A percentile compares a stretch with the other conserved stretches of the same genome.
phyloP scores from a whole-genome alignment of 192 early-diverging fungal species.

The Linnemannia exigua region DNA sequence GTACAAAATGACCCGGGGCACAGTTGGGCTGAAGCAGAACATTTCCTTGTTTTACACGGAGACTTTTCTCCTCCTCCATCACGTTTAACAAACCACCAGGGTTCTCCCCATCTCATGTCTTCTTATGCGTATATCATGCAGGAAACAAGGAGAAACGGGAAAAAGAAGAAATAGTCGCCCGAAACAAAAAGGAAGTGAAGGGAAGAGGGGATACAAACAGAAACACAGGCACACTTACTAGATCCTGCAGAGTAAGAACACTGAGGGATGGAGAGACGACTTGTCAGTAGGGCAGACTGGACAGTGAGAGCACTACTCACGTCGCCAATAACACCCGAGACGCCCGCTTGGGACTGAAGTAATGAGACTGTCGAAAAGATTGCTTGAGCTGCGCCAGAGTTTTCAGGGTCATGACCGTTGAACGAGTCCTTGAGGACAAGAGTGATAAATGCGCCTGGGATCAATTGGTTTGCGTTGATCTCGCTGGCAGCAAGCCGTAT shows the following conservation, averaged over 20 bases:
- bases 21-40: neutral
- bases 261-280: conserved; percentile 63
- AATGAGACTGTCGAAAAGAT: conserved; percentile 64
- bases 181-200: neutral
- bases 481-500: conserved; percentile 65
- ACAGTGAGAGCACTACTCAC: conserved; percentile 63
- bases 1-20: neutral
- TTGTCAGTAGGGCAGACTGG: conserved; percentile 62
- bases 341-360: conserved; percentile 58
- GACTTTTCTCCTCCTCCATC: neutral
- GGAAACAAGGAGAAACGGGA: too few species aligned
- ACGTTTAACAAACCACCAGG: neutral
- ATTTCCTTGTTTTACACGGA: neutral
- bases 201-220: neutral
- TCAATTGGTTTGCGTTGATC: conserved; percentile 60
- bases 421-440: conserved; percentile 66
- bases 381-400: conserved; percentile 62
- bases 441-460: conserved; percentile 64
- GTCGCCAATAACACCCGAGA: conserved; percentile 69
- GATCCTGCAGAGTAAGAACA: conserved; percentile 66
- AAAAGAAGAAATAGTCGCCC: neutral
- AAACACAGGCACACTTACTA: conserved; percentile 40
- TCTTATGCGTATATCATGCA: neutral
- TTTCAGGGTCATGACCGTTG: conserved; percentile 55
- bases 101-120: neutral